These are phyloP conservation scores for Glycyrrhiza uralensis DNA, from an alignment of 306 rosid genomes.

Conservation along the genomic window DNA sequence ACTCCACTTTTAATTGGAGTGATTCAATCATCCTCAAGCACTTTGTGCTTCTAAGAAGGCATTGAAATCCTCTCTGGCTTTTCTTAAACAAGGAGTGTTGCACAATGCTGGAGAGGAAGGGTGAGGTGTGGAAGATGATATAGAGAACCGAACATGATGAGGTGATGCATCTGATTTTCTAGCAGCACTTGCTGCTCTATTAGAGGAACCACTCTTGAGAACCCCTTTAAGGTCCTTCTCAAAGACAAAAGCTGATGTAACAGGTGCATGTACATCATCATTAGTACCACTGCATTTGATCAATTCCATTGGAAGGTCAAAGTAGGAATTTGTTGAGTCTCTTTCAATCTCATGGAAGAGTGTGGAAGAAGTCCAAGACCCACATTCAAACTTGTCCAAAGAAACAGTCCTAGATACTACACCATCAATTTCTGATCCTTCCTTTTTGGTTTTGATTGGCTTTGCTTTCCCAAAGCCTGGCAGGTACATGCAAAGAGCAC, in stretches of 20 bases:
- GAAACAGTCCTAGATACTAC: slow-evolving; percentile 61
- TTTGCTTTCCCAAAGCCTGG: slow-evolving; percentile 64
- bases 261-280: slow-evolving; percentile 58
- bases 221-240: slow-evolving; percentile 51
- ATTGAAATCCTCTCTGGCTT: slow-evolving; percentile 54
- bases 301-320: slow-evolving; percentile 74
- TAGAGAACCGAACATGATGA: slow-evolving; percentile 57
- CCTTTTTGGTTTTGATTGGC: slow-evolving; percentile 40
- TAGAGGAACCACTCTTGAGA: slow-evolving; percentile 41
- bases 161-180: slow-evolving; percentile 46
- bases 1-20: background rate
- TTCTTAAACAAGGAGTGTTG: slow-evolving; percentile 45
- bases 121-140: slow-evolving; percentile 36
- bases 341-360: slow-evolving; percentile 38
- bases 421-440: slow-evolving; percentile 25
- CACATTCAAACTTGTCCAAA: slow-evolving; percentile 80
- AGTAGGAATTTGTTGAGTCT: slow-evolving; percentile 46
- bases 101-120: slow-evolving; percentile 46
- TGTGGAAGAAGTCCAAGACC: slow-evolving; percentile 70
- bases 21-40: slow-evolving; percentile 26
- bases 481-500: slow-evolving; percentile 60
- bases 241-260: slow-evolving; percentile 55
- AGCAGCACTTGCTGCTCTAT: slow-evolving; percentile 33
- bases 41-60: slow-evolving; percentile 63
- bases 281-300: slow-evolving; percentile 33